Evolutionary conservation across 2,329 filamentous ascomycete species (phyloP).

Genomic region (Teratosphaeria nubilosa): DNA sequence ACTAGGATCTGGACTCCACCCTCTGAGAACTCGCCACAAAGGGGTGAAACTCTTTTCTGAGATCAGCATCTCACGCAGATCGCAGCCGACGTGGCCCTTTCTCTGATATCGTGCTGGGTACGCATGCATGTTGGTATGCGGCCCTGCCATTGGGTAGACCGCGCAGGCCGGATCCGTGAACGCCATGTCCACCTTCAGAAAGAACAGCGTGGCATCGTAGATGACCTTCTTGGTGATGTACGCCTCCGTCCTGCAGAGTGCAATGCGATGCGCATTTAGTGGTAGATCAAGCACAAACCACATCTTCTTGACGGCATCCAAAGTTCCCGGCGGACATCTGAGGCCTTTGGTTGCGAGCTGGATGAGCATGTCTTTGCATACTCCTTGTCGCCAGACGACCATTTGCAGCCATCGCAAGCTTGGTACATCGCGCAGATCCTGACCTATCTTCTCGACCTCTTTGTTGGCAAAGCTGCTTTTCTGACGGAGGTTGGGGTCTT

Average conservation of each 20-base stretch:
- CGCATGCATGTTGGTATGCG: conserved; percentile 2
- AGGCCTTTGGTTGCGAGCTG: conserved; percentile 50
- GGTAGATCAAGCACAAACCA: conserved; percentile 65
- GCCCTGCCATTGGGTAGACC: conserved; percentile 7
- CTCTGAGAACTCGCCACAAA: conserved; percentile 50
- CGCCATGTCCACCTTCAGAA: conserved; percentile 62
- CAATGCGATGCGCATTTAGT: conserved; percentile 45
- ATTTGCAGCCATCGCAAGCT: conserved; percentile 59
- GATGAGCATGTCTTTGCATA: conserved; percentile 52
- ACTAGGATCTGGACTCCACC: conserved; percentile 38
- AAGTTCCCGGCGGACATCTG: conserved; percentile 23
- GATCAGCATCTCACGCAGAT: conserved; percentile 43
- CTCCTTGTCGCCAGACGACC: conserved; percentile 48
- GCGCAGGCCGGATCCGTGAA: conserved; percentile 51
- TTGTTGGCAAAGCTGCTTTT: conserved; percentile 11
- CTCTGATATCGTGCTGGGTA: conserved; percentile 2
- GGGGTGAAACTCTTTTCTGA: conserved; percentile 21
- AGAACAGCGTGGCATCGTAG: conserved; percentile 52
- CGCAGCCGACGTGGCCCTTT: conserved; percentile 28
- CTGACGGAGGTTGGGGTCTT: conserved; percentile 41
- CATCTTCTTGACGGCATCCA: conserved; percentile 43
- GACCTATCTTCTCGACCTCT: conserved; percentile 2
- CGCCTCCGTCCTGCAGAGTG: conserved; percentile 41
- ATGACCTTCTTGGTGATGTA: conserved; percentile 54
- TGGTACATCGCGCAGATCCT: conserved; percentile 44